Evolutionary conservation across 2,329 filamentous ascomycete genomes (phyloP), one percentile per base, ranked within the genome.

Genomic region (Fusarium sp.): DNA sequence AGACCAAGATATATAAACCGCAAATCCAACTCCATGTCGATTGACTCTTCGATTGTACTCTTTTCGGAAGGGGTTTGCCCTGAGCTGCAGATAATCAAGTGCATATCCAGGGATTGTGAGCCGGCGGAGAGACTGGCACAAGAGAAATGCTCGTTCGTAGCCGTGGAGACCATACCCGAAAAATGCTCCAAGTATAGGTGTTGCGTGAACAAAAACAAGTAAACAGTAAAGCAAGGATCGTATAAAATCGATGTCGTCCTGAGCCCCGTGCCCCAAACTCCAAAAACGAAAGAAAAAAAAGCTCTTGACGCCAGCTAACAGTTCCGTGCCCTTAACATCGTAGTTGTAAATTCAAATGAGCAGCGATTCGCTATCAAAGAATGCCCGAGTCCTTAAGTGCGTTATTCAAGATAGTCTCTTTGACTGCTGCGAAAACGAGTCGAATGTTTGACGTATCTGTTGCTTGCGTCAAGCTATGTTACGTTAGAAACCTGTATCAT

Each of bases 381-480:
- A 99, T 98, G 77, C 96, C 96, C 28, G 96, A 98, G 83, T 99
- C 96, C 85, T 97, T 98, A 77, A 99, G 89, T 54, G 96, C 96
- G 82, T 99, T 99, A 84, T 98, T 97, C 77, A 99, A 86, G 79
- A 99, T 99, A 39, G 96, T 99, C 85, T 99, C 96, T 83, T 99
- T 99, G 69, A 99, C 96, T 14, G 96, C 96, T 39, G 96, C 96
- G 84, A 99, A 99, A 54, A 99, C 96, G 42, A 99, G 89, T 75
- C 96, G 94, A 79, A 99, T 98, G 81, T 99, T 99, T 59, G 95
- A 98, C 8, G 96, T 99, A 82, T 99, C 96, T 73, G 96, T 99
- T 51, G 96, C 96, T 92, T 99, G 96, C 39, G 96, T 99, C 72
- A 99, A 89, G 84, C 96, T 98, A 78, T 24, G 2, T 12, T 15